Conservation (phyloP, 192 early-diverging fungal species). For the Obelidium mucronatum region DNA sequence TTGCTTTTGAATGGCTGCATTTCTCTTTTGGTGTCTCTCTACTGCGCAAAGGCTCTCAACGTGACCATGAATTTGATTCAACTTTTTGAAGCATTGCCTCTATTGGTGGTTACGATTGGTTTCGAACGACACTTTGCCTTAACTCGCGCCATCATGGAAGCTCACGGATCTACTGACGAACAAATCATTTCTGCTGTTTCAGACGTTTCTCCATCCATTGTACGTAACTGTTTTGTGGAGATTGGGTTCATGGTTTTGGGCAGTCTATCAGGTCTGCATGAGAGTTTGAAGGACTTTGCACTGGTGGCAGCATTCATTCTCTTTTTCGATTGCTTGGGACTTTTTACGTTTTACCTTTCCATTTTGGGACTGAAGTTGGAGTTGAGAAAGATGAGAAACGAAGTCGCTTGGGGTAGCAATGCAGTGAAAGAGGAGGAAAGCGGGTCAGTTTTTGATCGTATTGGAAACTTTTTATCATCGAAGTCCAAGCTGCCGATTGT, state of each 20-base stretch:
- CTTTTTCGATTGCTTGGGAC: constrained; percentile 79
- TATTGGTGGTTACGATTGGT: constrained; percentile 88
- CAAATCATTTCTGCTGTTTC: constrained; percentile 73
- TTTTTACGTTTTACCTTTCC: constrained; percentile 88
- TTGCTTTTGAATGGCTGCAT: constrained; percentile 46
- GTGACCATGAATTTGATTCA: constrained; percentile 43
- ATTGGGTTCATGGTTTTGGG: constrained; percentile 80
- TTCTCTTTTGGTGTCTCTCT: constrained; percentile 45
- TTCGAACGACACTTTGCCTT: constrained; percentile 88
- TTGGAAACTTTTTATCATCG: constrained; percentile 15
- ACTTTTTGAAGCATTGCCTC: constrained; percentile 84
- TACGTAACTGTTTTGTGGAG: constrained; percentile 84
- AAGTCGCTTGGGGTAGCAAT: constrained; percentile 6
- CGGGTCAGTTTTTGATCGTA: constrained; percentile 7
- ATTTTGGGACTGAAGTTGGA: constrained; percentile 90
- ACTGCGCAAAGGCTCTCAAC: constrained; percentile 38
- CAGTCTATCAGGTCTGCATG: constrained; percentile 55
- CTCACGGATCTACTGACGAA: constrained; percentile 40
- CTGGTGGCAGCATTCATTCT: constrained; percentile 80
- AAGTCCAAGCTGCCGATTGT: constrained; percentile 26
- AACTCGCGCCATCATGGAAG: constrained; percentile 78
- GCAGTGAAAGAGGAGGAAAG: neutral
- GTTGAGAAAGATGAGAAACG: constrained; percentile 34
- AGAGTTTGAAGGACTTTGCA: constrained; percentile 80
- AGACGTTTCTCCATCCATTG: constrained; percentile 65